These are phyloP conservation scores for Acer yangbiense DNA, from an alignment of 345 rosid genomes.

Conservation along the genomic window DNA sequence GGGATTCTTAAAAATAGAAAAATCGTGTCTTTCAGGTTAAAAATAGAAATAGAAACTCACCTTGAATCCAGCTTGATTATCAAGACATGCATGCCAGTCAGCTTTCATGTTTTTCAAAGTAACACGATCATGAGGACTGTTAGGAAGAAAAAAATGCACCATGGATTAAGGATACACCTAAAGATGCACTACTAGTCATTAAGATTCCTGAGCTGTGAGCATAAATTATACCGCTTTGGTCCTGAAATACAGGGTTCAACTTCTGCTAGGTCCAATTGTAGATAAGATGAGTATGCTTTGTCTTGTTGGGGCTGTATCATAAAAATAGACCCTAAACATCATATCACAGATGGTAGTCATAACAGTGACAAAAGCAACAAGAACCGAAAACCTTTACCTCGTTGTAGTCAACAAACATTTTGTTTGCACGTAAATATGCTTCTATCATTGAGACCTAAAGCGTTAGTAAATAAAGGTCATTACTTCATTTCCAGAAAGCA, in stretches of 20 bases:
- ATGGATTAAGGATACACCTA: not conserved
- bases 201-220: not conserved
- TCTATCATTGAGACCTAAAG: slow-evolving; percentile 78
- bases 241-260: slow-evolving; percentile 91
- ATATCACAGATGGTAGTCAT: not conserved
- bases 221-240: slow-evolving; percentile 66
- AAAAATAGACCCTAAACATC: slow-evolving; percentile 4
- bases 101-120: slow-evolving; percentile 77
- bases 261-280: slow-evolving; percentile 68
- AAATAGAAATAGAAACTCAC: slow-evolving; percentile 23
- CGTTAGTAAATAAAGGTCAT: not conserved
- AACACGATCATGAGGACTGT: slow-evolving; percentile 87
- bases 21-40: no score
- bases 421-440: slow-evolving; percentile 82
- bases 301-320: slow-evolving; percentile 69
- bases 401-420: slow-evolving; percentile 79
- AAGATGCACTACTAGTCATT: not conserved
- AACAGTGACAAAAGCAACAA: slow-evolving; percentile 1
- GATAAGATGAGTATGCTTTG: slow-evolving; percentile 68
- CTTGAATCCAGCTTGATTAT: slow-evolving; percentile 76
- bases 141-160: slow-evolving; percentile 18
- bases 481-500: not conserved
- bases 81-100: slow-evolving; percentile 91
- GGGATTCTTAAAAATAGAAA: no score
- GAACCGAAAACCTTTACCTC: slow-evolving; percentile 50